Conservation (phyloP, 1,284 basidiomycete genomes). For the Hymenochaete sp. region DNA sequence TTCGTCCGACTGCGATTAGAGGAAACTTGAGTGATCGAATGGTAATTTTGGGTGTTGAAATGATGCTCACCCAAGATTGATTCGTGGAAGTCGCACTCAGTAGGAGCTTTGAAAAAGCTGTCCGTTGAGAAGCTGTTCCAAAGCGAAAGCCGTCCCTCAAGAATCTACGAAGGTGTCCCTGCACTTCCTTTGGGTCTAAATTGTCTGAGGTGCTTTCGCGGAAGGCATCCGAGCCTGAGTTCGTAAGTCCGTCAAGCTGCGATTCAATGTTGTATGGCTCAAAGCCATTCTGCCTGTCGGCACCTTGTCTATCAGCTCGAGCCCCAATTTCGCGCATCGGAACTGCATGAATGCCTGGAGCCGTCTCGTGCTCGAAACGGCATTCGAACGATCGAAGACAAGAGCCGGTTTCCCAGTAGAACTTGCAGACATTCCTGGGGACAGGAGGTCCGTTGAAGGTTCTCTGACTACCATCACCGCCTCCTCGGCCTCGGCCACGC, state of each 20-base stretch:
- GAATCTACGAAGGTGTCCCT: constrained; percentile 40
- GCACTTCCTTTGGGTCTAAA: constrained; percentile 40
- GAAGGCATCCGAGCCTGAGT: constrained; percentile 29
- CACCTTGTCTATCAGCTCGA: constrained; percentile 34
- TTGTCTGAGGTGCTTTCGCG: constrained; percentile 24
- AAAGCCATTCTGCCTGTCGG: constrained; percentile 38
- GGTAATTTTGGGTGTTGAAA: not conserved
- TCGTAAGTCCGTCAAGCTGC: too few relatives aligned
- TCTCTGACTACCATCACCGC: too few relatives aligned
- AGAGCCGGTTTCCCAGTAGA: constrained; percentile 43
- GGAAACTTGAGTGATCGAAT: not conserved
- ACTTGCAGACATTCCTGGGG: constrained; percentile 35
- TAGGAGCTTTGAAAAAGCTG: constrained; percentile 41
- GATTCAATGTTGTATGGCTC: constrained; percentile 34
- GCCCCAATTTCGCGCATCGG: constrained; percentile 11
- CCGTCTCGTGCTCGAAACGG: constrained; percentile 33
- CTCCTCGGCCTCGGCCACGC: too few relatives aligned
- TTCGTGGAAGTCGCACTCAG: constrained; percentile 41
- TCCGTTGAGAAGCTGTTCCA: constrained; percentile 31
- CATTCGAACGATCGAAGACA: constrained; percentile 44
- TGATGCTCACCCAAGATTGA: constrained; percentile 39
- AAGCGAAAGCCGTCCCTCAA: constrained; percentile 40
- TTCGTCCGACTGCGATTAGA: constrained; percentile 34
- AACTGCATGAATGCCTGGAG: not conserved
- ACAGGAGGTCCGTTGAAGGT: too few relatives aligned